Evolutionary conservation across 345 rosid species (phyloP).

Genomic region (Brassica napus): Da-Ae NC_063440.1:18029501-18030000

Average conservation of each 20-base stretch:
- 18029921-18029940: conserved; percentile 78
- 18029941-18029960: conserved; percentile 92
- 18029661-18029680: neutral
- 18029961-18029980: conserved; percentile 64
- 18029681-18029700: neutral
- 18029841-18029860: conserved; percentile 54
- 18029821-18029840: conserved; percentile 53
- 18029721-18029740: conserved; percentile 69
- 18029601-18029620: conserved; percentile 83
- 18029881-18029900: conserved; percentile 61
- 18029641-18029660: conserved; percentile 52
- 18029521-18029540: neutral
- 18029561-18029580: neutral
- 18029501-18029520: conserved; percentile 90
- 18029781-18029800: conserved; percentile 72
- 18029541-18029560: neutral
- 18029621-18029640: conserved; percentile 90
- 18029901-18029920: conserved; percentile 69
- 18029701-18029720: neutral
- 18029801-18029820: conserved; percentile 62
- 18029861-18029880: conserved; percentile 72
- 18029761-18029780: conserved; percentile 69
- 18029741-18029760: conserved; percentile 90
- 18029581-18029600: conserved; percentile 71
- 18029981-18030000: neutral